Evolutionary conservation across 306 rosid species (phyloP).

Genomic region (Biancaea sappan): DNA sequence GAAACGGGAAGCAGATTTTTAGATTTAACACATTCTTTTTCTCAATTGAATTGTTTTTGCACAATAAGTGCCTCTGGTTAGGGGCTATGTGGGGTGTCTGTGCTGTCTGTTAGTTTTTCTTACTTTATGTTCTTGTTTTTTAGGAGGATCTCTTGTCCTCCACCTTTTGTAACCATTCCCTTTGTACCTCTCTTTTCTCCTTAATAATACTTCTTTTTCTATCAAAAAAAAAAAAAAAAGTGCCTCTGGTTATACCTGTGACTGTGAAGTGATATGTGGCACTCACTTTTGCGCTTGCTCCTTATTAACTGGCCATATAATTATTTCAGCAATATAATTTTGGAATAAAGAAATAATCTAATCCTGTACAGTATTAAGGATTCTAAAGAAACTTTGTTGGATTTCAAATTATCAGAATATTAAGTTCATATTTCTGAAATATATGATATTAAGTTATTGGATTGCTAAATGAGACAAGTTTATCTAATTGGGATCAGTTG

Average conservation of each 20-base stretch:
- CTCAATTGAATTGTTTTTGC: background rate
- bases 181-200: too few relatives aligned
- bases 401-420: background rate
- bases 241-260: background rate
- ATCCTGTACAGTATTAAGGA: background rate
- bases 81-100: too few relatives aligned
- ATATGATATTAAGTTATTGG: background rate
- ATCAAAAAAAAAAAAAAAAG: too few relatives aligned
- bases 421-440: background rate
- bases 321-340: background rate
- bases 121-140: too few relatives aligned
- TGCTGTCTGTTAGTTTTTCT: too few relatives aligned
- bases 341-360: background rate
- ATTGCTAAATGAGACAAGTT: background rate
- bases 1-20: background rate
- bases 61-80: background rate
- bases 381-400: background rate
- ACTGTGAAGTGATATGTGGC: background rate
- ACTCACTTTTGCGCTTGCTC: background rate
- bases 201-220: too few relatives aligned
- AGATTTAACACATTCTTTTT: background rate
- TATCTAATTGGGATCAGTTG: background rate
- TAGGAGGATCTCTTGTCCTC: too few relatives aligned
- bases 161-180: too few relatives aligned
- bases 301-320: background rate